These are phyloP conservation scores for Porcisia hertigi DNA, from an alignment of 208 protist species.

Conservation along the genomic window DNA sequence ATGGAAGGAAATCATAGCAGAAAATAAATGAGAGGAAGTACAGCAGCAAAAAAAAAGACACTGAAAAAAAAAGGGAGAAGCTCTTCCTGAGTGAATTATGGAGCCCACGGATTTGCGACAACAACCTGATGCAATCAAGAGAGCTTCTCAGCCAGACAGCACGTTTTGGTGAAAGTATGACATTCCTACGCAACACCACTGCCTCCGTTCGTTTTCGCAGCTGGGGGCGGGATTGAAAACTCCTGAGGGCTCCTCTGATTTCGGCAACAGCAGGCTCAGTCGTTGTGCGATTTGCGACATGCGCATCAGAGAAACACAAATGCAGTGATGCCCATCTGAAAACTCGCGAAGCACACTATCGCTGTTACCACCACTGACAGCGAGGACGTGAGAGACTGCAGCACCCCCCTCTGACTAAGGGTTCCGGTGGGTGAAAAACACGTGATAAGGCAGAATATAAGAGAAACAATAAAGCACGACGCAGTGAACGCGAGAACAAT, in stretches of 20 bases:
- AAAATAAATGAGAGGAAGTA: not conserved
- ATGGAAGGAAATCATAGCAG: not conserved
- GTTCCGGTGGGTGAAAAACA: not conserved
- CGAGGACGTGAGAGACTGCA: conserved; percentile 7
- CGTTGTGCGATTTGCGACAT: not conserved
- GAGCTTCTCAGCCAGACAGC: not conserved
- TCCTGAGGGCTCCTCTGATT: not conserved
- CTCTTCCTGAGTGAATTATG: not conserved
- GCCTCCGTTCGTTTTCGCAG: not conserved
- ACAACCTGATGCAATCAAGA: not conserved
- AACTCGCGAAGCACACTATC: conserved; percentile 11
- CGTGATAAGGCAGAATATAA: conserved; percentile 6
- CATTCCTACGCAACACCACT: not conserved
- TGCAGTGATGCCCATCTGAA: conserved; percentile 9
- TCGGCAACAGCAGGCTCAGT: not conserved
- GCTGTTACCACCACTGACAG: conserved; percentile 3
- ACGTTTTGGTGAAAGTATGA: not conserved
- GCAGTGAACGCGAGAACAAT: conserved; percentile 4
- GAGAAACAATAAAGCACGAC: conserved; percentile 2
- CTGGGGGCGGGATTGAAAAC: too few relatives aligned
- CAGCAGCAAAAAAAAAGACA: not conserved
- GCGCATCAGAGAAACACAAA: conserved; percentile 4
- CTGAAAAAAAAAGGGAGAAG: not conserved
- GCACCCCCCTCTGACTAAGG: not conserved
- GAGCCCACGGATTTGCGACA: not conserved